Percentiles rank a stretch among this genome's conserved stretches.
phyloP scores from a whole-genome alignment of 805 yeast genomes.

The Candida sanyiensis region DNA sequence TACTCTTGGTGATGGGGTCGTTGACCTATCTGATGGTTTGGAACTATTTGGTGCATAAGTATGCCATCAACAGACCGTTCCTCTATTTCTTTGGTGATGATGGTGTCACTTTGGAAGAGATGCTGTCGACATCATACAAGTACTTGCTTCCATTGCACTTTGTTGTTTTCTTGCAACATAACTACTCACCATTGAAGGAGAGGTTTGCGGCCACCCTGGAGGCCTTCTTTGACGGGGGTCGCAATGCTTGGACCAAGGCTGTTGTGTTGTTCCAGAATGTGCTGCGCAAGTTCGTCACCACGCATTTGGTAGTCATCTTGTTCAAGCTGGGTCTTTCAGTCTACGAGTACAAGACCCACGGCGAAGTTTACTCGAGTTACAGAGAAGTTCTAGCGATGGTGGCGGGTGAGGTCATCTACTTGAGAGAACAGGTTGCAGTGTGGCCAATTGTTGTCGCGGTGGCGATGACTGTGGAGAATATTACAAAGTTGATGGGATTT shows the following conservation, averaged over 20 bases:
- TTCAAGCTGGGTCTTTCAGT: conserved; percentile 15
- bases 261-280: background rate
- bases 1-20: background rate
- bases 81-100: conserved; percentile 3
- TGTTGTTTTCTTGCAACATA: conserved; percentile 5
- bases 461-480: conserved; percentile 3
- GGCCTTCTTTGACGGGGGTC: background rate
- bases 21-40: conserved; percentile 3
- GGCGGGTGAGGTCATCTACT: conserved; percentile 5
- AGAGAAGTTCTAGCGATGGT: conserved; percentile 13
- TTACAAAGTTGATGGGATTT: background rate
- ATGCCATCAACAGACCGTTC: conserved; percentile 10
- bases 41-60: conserved; percentile 4
- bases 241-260: background rate
- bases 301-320: conserved; percentile 11
- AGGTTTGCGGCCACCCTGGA: background rate
- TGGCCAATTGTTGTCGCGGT: conserved; percentile 21
- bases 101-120: background rate
- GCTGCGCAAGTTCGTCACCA: conserved; percentile 5
- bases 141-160: conserved; percentile 6
- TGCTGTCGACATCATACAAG: background rate
- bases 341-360: conserved; percentile 18
- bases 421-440: conserved; percentile 7
- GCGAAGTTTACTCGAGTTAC: conserved; percentile 16
- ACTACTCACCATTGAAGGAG: background rate